These are phyloP conservation scores for Trichothecium sympodiale DNA, from an alignment of 2,329 filamentous ascomycete genomes.

Conservation along the genomic window DNA sequence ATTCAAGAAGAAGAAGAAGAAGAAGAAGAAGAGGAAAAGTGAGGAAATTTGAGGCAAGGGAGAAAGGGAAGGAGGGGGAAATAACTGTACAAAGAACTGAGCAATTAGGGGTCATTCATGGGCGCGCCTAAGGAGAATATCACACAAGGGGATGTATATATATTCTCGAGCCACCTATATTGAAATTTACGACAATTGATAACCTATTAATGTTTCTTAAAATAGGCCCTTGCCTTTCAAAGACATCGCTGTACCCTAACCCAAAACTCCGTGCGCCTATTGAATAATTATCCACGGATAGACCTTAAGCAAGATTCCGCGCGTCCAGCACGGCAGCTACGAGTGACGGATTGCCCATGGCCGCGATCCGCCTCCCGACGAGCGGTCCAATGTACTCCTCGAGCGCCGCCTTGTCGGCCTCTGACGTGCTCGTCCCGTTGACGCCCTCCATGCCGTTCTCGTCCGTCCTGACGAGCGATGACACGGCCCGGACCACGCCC, in stretches of 20 bases:
- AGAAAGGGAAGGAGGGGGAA: neutral
- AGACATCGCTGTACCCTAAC: neutral
- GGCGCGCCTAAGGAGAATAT: no score
- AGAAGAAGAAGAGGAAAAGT: conserved; percentile 2
- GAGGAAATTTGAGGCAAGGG: conserved; percentile 2
- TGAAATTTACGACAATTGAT: no score
- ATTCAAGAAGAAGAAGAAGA: conserved; percentile 3
- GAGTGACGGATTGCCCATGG: conserved; percentile 33
- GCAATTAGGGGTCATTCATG: no score
- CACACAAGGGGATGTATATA: no score
- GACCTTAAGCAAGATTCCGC: conserved; percentile 35
- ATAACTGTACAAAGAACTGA: no score
- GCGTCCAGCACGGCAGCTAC: conserved; percentile 43
- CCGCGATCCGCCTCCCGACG: conserved; percentile 36
- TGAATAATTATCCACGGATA: conserved; percentile 2
- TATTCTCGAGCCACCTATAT: no score
- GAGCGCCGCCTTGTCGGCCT: conserved; percentile 32
- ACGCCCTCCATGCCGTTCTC: conserved; percentile 25
- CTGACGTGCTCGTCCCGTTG: conserved; percentile 22
- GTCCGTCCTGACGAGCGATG: conserved; percentile 27
- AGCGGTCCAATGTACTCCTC: conserved; percentile 44
- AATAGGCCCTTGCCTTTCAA: no score
- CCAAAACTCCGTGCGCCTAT: neutral
- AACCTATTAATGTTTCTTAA: no score
- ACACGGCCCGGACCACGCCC: conserved; percentile 42